Conservation (phyloP, 768 basidiomycete genomes). For the Lentinus brumalis region DNA sequence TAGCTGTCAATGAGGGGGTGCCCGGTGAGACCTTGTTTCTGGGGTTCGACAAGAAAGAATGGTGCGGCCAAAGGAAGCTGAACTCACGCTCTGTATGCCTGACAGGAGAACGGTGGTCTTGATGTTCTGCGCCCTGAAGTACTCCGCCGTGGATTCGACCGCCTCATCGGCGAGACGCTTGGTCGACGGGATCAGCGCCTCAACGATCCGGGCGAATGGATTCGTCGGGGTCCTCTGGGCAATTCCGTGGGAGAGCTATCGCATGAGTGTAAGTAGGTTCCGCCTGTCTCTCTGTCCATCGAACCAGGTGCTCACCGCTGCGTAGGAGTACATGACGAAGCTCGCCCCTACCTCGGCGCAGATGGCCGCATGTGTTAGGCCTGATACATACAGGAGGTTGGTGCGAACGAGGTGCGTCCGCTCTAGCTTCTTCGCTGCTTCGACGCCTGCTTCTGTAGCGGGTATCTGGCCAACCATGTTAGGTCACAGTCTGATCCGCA, state of each 20-base stretch:
- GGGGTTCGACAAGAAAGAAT: too few species aligned
- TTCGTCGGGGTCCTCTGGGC: conserved; percentile 6
- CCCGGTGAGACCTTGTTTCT: not conserved
- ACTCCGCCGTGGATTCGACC: conserved; percentile 48
- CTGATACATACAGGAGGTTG: conserved; percentile 55
- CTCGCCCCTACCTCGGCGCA: conserved; percentile 55
- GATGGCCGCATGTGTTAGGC: conserved; percentile 53
- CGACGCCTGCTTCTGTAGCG: conserved; percentile 56
- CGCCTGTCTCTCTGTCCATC: not conserved
- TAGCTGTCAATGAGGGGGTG: conserved; percentile 1
- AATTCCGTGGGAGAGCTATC: conserved; percentile 8
- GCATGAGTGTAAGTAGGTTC: conserved; percentile 11
- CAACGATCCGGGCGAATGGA: conserved; percentile 20
- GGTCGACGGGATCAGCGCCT: conserved; percentile 5
- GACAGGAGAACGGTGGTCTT: conserved; percentile 20
- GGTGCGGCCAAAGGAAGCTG: too few species aligned
- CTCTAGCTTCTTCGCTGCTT: conserved; percentile 46
- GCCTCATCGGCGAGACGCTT: conserved; percentile 48
- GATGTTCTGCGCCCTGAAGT: conserved; percentile 43
- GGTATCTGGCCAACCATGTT: conserved; percentile 45
- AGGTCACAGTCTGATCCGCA: not conserved
- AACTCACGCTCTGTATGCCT: conserved; percentile 6
- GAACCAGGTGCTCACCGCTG: conserved; percentile 41
- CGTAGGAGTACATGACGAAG: conserved; percentile 51
- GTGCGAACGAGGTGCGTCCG: conserved; percentile 44